Evolutionary conservation across 257 asterid species (phyloP).

Genomic region (Solanum lycopersicoides): DNA sequence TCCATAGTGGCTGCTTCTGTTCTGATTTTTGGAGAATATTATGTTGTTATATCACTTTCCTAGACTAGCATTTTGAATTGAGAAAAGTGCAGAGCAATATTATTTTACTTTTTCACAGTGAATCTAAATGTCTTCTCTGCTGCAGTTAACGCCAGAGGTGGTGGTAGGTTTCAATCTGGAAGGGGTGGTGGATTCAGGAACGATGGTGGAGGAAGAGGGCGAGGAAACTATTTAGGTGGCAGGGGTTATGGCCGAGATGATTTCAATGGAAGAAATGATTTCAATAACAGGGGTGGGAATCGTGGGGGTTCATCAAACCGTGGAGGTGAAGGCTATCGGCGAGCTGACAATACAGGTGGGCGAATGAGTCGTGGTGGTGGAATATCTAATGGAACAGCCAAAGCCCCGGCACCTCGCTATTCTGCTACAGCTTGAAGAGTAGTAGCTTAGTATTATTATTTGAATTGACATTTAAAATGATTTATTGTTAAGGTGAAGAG

Average conservation of each 20-base stretch:
- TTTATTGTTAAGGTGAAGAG: not conserved
- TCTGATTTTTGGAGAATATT: not conserved
- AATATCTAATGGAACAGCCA: constrained; percentile 42
- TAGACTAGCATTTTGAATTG: not conserved
- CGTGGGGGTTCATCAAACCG: constrained; percentile 52
- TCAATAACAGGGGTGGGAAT: constrained; percentile 44
- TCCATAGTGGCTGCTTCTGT: not conserved
- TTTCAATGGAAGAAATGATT: constrained; percentile 48
- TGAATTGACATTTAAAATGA: not conserved
- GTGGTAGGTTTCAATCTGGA: constrained; percentile 51
- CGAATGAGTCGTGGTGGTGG: constrained; percentile 35
- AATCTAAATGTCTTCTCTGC: not conserved
- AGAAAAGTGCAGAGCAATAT: not conserved
- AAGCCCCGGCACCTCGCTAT: constrained; percentile 34
- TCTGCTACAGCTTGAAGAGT: constrained; percentile 51
- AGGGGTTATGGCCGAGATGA: constrained; percentile 58
- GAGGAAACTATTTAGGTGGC: constrained; percentile 63
- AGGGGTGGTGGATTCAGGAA: constrained; percentile 68
- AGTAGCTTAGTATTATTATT: constrained; percentile 5
- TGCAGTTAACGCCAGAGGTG: constrained; percentile 56
- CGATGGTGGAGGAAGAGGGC: constrained; percentile 84
- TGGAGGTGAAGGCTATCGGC: constrained; percentile 53
- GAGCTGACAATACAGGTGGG: constrained; percentile 10
- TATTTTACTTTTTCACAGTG: not conserved
- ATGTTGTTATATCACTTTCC: not conserved